Conservation (phyloP, 2,329 filamentous ascomycete genomes). For the Hymenoscyphus occultus region DNA sequence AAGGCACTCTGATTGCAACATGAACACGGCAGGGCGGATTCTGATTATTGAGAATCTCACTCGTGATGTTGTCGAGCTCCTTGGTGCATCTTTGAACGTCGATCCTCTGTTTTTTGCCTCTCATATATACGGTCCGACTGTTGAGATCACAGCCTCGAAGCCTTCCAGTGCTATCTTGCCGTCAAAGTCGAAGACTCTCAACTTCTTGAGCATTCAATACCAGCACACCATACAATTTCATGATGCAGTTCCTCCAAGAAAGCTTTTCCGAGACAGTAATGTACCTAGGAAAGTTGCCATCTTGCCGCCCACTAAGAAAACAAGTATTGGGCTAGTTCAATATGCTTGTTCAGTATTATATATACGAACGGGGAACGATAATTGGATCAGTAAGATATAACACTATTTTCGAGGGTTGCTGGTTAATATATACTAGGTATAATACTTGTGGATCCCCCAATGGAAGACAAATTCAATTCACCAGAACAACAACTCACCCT, state of each 20-base stretch:
- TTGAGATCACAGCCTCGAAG: conserved; percentile 10
- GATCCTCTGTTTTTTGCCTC: conserved; percentile 14
- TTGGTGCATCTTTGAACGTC: conserved; percentile 10
- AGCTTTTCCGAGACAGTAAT: conserved; percentile 11
- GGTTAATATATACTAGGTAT: conserved; percentile 2
- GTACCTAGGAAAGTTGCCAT: conserved; percentile 10
- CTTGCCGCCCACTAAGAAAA: conserved; percentile 5
- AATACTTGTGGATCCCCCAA: neutral
- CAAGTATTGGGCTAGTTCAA: conserved; percentile 7
- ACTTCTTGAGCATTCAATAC: conserved; percentile 11
- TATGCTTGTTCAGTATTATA: conserved; percentile 7
- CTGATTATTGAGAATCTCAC: conserved; percentile 16
- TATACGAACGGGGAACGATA: neutral
- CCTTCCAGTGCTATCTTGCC: conserved; percentile 6
- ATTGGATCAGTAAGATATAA: conserved; percentile 3
- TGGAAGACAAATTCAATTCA: neutral
- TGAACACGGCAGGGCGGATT: conserved; percentile 3
- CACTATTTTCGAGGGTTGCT: neutral
- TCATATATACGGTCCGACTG: conserved; percentile 8
- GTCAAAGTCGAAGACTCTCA: conserved; percentile 1
- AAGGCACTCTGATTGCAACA: neutral
- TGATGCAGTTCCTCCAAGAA: neutral
- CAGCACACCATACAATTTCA: conserved; percentile 9
- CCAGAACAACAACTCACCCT: conserved; percentile 6
- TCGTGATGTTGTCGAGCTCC: conserved; percentile 12